Base-by-base conservation (phyloP, 176 grass and related monocot genomes). In the Aegilops sharonensis region DNA sequence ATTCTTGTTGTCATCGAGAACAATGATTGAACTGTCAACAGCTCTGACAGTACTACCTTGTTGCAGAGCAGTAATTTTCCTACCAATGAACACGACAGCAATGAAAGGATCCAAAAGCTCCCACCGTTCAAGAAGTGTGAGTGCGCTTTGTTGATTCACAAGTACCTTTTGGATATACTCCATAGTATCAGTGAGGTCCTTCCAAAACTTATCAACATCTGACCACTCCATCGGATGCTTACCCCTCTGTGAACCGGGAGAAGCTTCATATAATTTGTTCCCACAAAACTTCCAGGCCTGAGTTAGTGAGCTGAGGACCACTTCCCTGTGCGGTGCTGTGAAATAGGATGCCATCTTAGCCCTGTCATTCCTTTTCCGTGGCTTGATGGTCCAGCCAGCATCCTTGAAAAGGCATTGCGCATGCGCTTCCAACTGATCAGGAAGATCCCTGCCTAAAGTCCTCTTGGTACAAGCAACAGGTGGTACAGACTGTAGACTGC, bases 231-330 rank as follows among this genome's bases (percentile, higher is more conserved):
- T 96, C 56, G 88, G 88, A 76, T 81, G 82, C 54, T 75, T 81
- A 64, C 87, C 83, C 13, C 87, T 72, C 81, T 89, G 72, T 63
- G 82, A 87, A 69, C 80, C 39, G 1, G 61, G 12, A 25, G 87
- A 85, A 23, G 77, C 85, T 86, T 82, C 75, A 50, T 87, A 82
- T 68, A 99, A 66, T 67, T 90, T 99, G 30, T 92, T 84, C 9
- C 93, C 94, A 75, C 97, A 99, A 64, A 90, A 84, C 73, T 95
- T 95, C 97, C 97, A 99, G 31, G 94, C 97, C 85, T 91, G 84
- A 67, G 94, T 94, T 23, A 99, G 86, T 18, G 97, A 95, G 75
- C 92, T 99, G 82, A 94, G 83, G 75, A 96, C 88, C 6, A 83
- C 82, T 72, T 92, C 88, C 64, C 81, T 87, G 62, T 89, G 82